Conservation (phyloP, 2,329 filamentous ascomycete genomes). For the Periconia sp. region DNA sequence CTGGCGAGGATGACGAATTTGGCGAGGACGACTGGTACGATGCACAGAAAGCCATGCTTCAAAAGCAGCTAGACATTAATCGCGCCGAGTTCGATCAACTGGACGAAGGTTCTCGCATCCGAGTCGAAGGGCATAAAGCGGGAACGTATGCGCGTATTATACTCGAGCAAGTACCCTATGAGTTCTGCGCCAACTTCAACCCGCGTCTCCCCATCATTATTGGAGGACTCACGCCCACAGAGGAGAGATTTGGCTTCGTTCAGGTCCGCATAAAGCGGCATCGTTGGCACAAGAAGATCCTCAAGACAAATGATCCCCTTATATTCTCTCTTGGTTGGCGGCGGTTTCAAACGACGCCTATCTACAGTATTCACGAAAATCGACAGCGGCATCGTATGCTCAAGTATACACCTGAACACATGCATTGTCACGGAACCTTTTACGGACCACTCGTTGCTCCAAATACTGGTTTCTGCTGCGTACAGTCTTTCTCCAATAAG, state of each 20-base stretch:
- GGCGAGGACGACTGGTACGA: slow-evolving; percentile 99
- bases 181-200: slow-evolving; percentile 85
- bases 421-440: slow-evolving; percentile 97
- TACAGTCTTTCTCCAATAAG: slow-evolving; percentile 84
- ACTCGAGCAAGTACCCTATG: slow-evolving; percentile 85
- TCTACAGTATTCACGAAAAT: slow-evolving; percentile 95
- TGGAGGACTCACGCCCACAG: slow-evolving; percentile 89
- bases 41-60: slow-evolving; percentile 88
- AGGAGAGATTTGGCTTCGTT: slow-evolving; percentile 94
- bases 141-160: slow-evolving; percentile 94
- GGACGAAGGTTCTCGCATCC: slow-evolving; percentile 80
- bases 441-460: slow-evolving; percentile 94
- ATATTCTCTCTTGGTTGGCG: slow-evolving; percentile 98
- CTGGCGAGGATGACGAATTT: slow-evolving; percentile 75
- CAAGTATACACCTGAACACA: slow-evolving; percentile 98
- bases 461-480: slow-evolving; percentile 93
- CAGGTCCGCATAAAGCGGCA: slow-evolving; percentile 97
- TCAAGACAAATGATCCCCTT: slow-evolving; percentile 96
- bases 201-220: slow-evolving; percentile 83
- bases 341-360: slow-evolving; percentile 87
- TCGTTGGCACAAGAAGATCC: slow-evolving; percentile 98
- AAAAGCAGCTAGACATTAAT: slow-evolving; percentile 97
- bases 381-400: slow-evolving; percentile 95
- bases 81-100: slow-evolving; percentile 88
- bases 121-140: slow-evolving; percentile 88